These are phyloP conservation scores for Aegilops bicornis DNA, from an alignment of 176 grass and related monocot species.

Conservation along the genomic window DNA sequence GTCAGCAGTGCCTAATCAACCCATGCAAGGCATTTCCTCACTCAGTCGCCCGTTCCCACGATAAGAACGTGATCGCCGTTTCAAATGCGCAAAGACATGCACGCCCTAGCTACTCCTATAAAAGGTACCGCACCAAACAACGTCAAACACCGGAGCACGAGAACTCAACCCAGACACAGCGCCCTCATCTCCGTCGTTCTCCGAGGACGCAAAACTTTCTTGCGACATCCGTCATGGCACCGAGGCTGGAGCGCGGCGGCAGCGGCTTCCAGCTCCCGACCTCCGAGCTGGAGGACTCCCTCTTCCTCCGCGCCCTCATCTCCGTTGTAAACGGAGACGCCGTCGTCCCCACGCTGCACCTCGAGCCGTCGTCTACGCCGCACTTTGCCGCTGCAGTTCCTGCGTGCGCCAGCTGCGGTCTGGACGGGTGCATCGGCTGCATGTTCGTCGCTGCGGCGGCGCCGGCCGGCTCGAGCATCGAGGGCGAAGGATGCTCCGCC, in stretches of 20 bases:
- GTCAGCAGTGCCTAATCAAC: neutral
- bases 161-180: neutral
- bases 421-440: conserved; percentile 51
- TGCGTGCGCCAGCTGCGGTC: conserved; percentile 41
- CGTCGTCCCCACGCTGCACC: neutral
- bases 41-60: neutral
- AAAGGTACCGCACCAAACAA: neutral
- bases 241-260: conserved; percentile 37
- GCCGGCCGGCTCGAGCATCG: conserved; percentile 27
- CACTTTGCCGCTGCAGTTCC: neutral
- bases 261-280: conserved; percentile 53
- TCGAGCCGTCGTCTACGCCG: neutral
- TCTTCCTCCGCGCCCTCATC: conserved; percentile 74
- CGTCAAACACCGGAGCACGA: neutral
- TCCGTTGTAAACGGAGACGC: conserved; percentile 59
- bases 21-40: neutral
- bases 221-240: conserved; percentile 37
- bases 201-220: neutral
- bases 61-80: neutral
- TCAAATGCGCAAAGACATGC: neutral
- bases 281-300: conserved; percentile 64
- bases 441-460: neutral
- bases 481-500: neutral
- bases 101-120: neutral
- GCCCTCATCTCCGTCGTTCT: no score